Evolutionary conservation across 495 filamentous ascomycete species (phyloP).

Genomic region (Astrothelium subdiscretum): DNA sequence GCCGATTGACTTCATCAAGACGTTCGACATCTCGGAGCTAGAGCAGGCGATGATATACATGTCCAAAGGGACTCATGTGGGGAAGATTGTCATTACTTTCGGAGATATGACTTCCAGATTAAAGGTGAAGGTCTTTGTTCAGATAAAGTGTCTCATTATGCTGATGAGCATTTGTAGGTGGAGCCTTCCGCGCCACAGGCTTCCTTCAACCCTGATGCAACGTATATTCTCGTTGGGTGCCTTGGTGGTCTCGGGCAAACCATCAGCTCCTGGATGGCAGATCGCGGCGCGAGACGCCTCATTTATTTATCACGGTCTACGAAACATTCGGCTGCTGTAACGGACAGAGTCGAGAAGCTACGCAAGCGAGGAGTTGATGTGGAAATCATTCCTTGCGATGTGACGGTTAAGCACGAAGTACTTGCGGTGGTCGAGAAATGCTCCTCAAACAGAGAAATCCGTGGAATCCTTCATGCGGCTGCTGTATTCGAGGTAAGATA

Average conservation of each 20-base stretch:
- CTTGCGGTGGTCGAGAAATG: background rate
- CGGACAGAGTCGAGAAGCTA: background rate
- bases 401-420: background rate
- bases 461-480: constrained; percentile 5
- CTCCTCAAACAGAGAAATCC: background rate
- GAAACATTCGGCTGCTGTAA: background rate
- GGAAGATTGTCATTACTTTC: constrained; percentile 41
- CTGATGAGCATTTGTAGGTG: constrained; percentile 8
- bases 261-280: background rate
- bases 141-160: constrained; percentile 39
- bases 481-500: constrained; percentile 1
- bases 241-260: constrained; percentile 32
- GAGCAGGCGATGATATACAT: constrained; percentile 3
- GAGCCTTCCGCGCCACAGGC: background rate
- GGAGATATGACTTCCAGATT: constrained; percentile 38
- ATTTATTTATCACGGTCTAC: background rate
- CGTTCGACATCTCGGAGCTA: constrained; percentile 1
- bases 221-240: constrained; percentile 37
- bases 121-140: constrained; percentile 41
- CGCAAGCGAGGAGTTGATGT: background rate
- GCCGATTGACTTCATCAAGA: background rate
- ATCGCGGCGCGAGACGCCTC: background rate
- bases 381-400: background rate
- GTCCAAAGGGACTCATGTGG: constrained; percentile 15
- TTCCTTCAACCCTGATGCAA: constrained; percentile 9